Percentiles rank a stretch among this genome's conserved stretches.
Evolutionary conservation across 108 stramenopile species (phyloP).

Genomic region (Nitzschia palea): DNA sequence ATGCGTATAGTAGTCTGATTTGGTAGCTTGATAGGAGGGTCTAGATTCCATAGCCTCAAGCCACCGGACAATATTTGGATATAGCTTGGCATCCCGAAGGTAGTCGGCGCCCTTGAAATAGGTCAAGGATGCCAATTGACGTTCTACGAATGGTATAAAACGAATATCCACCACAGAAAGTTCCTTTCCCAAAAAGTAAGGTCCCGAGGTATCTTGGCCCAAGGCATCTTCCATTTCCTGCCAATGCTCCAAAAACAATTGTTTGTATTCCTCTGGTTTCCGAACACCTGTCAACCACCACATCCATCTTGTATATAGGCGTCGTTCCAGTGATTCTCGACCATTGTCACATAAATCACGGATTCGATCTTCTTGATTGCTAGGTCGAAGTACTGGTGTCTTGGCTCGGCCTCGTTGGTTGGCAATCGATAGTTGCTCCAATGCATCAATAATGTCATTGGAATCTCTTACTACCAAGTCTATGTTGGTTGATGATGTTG

Average conservation of each 20-base stretch:
- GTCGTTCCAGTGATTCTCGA: slow-evolving; percentile 48
- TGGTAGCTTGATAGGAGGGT: slow-evolving; percentile 61
- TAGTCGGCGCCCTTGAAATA: slow-evolving; percentile 60
- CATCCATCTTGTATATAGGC: slow-evolving; percentile 69
- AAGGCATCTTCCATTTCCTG: slow-evolving; percentile 55
- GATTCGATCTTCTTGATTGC: not conserved
- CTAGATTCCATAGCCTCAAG: slow-evolving; percentile 78
- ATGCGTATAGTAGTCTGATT: slow-evolving; percentile 80
- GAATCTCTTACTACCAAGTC: not conserved
- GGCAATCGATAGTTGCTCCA: not conserved
- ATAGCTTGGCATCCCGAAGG: slow-evolving; percentile 37
- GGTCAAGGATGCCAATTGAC: slow-evolving; percentile 18
- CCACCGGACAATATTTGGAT: slow-evolving; percentile 17
- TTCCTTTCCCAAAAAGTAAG: slow-evolving; percentile 68
- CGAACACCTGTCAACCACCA: slow-evolving; percentile 56
- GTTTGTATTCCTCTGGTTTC: slow-evolving; percentile 9
- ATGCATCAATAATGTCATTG: slow-evolving; percentile 18
- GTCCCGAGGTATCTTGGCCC: slow-evolving; percentile 29
- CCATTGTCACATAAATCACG: slow-evolving; percentile 14
- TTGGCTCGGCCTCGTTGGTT: not conserved
- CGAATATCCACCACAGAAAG: slow-evolving; percentile 58
- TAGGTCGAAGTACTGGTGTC: not conserved
- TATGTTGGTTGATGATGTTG: slow-evolving; percentile 29
- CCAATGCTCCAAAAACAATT: slow-evolving; percentile 42
- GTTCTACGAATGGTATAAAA: slow-evolving; percentile 76